Percentiles rank a stretch among this genome's conserved stretches.
Evolutionary conservation across 2,329 filamentous ascomycete species (phyloP).

Genomic region (Calycina marina): DNA sequence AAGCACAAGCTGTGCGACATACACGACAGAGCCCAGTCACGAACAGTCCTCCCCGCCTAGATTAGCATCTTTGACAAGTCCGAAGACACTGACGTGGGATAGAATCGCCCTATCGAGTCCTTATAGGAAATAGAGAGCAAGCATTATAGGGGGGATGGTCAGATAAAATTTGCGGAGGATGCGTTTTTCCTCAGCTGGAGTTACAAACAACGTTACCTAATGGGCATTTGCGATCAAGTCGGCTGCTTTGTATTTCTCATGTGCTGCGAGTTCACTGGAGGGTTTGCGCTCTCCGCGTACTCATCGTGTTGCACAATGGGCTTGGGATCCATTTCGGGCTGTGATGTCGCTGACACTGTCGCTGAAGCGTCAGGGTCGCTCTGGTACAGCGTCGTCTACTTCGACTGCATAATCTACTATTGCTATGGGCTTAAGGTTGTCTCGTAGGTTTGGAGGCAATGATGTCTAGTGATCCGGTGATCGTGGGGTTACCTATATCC

Average conservation of each 20-base stretch:
- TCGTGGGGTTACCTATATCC: too few relatives aligned
- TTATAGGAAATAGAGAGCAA: conserved; percentile 43
- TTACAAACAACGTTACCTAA: conserved; percentile 7
- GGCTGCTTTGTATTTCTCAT: conserved; percentile 11
- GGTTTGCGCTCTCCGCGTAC: too few relatives aligned
- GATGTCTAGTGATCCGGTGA: too few relatives aligned
- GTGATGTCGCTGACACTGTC: too few relatives aligned
- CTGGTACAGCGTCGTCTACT: too few relatives aligned
- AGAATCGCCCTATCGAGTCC: conserved; percentile 27
- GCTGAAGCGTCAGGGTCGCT: too few relatives aligned
- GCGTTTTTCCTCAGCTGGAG: conserved; percentile 12
- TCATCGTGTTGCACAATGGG: too few relatives aligned
- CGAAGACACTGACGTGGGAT: conserved; percentile 34
- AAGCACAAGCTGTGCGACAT: conserved; percentile 43
- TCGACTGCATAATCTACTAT: too few relatives aligned
- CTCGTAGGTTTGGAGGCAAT: too few relatives aligned
- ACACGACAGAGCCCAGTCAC: conserved; percentile 47
- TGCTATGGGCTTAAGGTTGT: too few relatives aligned
- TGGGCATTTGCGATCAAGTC: conserved; percentile 9
- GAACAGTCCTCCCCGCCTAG: conserved; percentile 35
- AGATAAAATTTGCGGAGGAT: conserved; percentile 28
- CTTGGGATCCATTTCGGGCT: too few relatives aligned
- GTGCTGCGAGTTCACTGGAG: too few relatives aligned
- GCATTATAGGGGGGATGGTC: conserved; percentile 34
- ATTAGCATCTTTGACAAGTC: conserved; percentile 31